These are phyloP conservation scores for Boletus patriciae DNA, from an alignment of 768 basidiomycete genomes.

Conservation along the genomic window DNA sequence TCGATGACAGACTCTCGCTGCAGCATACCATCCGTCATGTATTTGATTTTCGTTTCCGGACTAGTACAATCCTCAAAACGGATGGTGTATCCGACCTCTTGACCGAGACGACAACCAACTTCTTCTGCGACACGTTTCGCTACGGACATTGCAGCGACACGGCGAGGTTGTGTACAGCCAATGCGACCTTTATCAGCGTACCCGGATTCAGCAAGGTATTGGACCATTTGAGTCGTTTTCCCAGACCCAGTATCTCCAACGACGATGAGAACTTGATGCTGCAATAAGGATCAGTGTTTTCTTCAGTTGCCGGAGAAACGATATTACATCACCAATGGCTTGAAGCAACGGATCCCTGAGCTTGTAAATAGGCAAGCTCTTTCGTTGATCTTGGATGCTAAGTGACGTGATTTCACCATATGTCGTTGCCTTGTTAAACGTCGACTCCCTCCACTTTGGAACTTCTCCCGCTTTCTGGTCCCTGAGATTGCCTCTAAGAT, in stretches of 20 bases:
- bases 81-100: constrained; percentile 97
- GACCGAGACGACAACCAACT: constrained; percentile 94
- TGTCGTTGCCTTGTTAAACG: constrained; percentile 94
- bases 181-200: constrained; percentile 88
- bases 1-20: constrained; percentile 97
- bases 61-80: constrained; percentile 99
- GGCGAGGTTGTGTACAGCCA: constrained; percentile 97
- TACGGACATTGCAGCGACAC: constrained; percentile 99
- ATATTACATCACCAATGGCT: constrained; percentile 82
- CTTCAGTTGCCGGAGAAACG: background rate
- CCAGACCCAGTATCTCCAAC: constrained; percentile 99
- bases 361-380: constrained; percentile 91
- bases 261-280: constrained; percentile 92
- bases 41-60: constrained; percentile 98
- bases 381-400: constrained; percentile 92
- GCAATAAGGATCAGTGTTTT: constrained; percentile 17
- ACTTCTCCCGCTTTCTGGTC: constrained; percentile 82
- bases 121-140: constrained; percentile 98
- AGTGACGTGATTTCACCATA: constrained; percentile 90
- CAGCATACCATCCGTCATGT: constrained; percentile 99
- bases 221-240: constrained; percentile 99
- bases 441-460: constrained; percentile 88
- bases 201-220: constrained; percentile 94
- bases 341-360: constrained; percentile 86
- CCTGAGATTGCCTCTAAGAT: constrained; percentile 76